A percentile compares a stretch with the other conserved stretches of the same genome.
Evolutionary conservation across 2,329 filamentous ascomycete species (phyloP).

Genomic region (Phialemoniopsis sp.): DNA sequence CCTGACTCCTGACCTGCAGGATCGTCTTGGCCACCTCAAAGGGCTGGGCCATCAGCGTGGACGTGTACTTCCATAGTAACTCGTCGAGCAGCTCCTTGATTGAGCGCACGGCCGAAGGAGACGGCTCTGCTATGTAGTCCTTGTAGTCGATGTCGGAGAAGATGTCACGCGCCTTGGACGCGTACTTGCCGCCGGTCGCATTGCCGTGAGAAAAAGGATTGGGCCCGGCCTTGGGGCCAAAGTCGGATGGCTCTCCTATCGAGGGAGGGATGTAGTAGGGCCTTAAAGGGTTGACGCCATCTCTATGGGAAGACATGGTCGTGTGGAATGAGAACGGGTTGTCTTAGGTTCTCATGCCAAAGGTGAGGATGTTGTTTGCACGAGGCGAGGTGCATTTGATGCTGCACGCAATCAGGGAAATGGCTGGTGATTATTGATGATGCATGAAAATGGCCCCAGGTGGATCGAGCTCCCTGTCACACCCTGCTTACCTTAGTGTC

Average conservation of each 20-base stretch:
- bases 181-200: slow-evolving; percentile 38
- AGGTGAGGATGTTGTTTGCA: no score
- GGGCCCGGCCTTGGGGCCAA: slow-evolving; percentile 29
- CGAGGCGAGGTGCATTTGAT: no score
- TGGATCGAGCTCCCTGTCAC: slow-evolving; percentile 12
- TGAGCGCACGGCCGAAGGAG: slow-evolving; percentile 70
- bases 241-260: slow-evolving; percentile 42
- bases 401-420: no score
- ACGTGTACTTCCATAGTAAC: slow-evolving; percentile 87
- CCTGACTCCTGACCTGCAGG: slow-evolving; percentile 68
- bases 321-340: slow-evolving; percentile 9
- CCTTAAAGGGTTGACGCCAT: slow-evolving; percentile 58
- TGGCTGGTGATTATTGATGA: neutral
- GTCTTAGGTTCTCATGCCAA: slow-evolving; percentile 16
- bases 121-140: slow-evolving; percentile 74
- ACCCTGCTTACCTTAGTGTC: no score
- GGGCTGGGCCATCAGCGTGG: slow-evolving; percentile 84
- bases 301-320: slow-evolving; percentile 39
- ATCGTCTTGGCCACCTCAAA: slow-evolving; percentile 97
- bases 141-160: slow-evolving; percentile 90
- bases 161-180: slow-evolving; percentile 73
- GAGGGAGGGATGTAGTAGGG: slow-evolving; percentile 65
- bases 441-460: slow-evolving; percentile 8
- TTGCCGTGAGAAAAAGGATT: slow-evolving; percentile 41
- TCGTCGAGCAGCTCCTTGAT: slow-evolving; percentile 77